Conservation (phyloP, 1,284 basidiomycete genomes). For the Pseudozyma hubeiensis region DNA sequence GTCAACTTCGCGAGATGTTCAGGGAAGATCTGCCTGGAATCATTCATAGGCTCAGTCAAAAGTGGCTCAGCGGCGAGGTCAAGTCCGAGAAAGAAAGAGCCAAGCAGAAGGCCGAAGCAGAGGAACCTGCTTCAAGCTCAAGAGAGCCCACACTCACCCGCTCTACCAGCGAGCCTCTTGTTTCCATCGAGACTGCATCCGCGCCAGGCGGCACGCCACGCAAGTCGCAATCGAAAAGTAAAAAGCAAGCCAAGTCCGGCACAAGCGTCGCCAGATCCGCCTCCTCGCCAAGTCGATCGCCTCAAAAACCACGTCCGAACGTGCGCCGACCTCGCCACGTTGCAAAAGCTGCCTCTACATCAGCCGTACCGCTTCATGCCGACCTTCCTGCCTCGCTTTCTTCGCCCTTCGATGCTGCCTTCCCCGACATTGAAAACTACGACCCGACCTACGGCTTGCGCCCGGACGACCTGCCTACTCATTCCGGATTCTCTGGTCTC, state of each 20-base stretch:
- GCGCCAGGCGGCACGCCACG: conserved; percentile 31
- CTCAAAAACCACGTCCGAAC: conserved; percentile 21
- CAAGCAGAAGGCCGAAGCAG: conserved; percentile 29
- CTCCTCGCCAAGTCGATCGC: conserved; percentile 22
- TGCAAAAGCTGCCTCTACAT: conserved; percentile 39
- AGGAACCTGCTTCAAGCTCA: conserved; percentile 7
- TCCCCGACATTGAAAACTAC: conserved; percentile 79
- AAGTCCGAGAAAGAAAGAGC: conserved; percentile 41
- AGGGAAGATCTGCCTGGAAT: conserved; percentile 95
- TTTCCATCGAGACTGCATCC: conserved; percentile 29
- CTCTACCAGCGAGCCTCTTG: conserved; percentile 36
- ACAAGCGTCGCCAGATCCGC: conserved; percentile 20
- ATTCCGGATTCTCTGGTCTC: conserved; percentile 77
- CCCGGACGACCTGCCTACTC: conserved; percentile 73
- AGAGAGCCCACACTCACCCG: conserved; percentile 24
- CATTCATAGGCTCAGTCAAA: conserved; percentile 93
- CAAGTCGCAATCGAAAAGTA: conserved; percentile 16
- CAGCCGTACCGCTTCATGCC: conserved; percentile 32
- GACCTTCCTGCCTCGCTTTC: conserved; percentile 20
- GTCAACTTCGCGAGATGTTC: conserved; percentile 96
- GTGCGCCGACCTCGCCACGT: conserved; percentile 26
- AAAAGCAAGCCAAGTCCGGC: conserved; percentile 10
- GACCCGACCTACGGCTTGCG: conserved; percentile 98
- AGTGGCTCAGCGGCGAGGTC: conserved; percentile 77
- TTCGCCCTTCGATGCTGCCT: conserved; percentile 42